Evolutionary conservation across 805 yeast species (phyloP).

Genomic region (Wickerhamomyces strasburgensis): DNA sequence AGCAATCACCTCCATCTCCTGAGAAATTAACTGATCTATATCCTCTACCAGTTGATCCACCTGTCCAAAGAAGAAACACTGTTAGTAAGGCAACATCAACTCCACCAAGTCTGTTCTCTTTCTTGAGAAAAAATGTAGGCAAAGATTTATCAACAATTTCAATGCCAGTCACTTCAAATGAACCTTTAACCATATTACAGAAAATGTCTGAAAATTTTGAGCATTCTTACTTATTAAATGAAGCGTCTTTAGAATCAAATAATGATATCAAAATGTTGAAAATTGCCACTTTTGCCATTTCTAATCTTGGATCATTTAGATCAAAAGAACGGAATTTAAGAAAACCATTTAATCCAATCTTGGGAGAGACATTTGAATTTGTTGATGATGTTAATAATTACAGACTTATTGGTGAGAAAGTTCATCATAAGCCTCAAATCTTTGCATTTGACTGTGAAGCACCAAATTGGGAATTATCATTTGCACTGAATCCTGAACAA

Average conservation of each 20-base stretch:
- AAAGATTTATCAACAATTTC: constrained; percentile 81
- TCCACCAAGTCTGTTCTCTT: constrained; percentile 80
- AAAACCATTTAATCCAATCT: constrained; percentile 90
- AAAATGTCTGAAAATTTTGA: constrained; percentile 77
- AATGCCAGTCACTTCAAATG: constrained; percentile 93
- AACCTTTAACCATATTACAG: constrained; percentile 82
- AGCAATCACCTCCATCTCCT: background rate
- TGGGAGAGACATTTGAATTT: constrained; percentile 90
- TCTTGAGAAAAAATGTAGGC: constrained; percentile 86
- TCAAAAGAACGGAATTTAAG: constrained; percentile 71
- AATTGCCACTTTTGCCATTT: constrained; percentile 79
- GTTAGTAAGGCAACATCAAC: constrained; percentile 52
- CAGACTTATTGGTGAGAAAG: constrained; percentile 78
- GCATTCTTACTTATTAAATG: constrained; percentile 60
- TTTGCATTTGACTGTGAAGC: constrained; percentile 79
- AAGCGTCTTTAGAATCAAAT: constrained; percentile 44
- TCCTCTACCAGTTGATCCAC: constrained; percentile 56
- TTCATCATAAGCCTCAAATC: constrained; percentile 79
- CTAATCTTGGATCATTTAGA: constrained; percentile 65
- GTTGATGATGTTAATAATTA: constrained; percentile 80
- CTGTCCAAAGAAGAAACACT: constrained; percentile 49
- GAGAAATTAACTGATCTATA: constrained; percentile 37
- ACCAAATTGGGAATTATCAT: constrained; percentile 61
- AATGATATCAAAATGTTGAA: constrained; percentile 55
- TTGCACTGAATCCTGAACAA: constrained; percentile 69